A percentile compares a stretch with the other conserved stretches of the same genome.
These are phyloP conservation scores for Penicillium manginii DNA, from an alignment of 495 filamentous ascomycete genomes.

Conservation along the genomic window DNA sequence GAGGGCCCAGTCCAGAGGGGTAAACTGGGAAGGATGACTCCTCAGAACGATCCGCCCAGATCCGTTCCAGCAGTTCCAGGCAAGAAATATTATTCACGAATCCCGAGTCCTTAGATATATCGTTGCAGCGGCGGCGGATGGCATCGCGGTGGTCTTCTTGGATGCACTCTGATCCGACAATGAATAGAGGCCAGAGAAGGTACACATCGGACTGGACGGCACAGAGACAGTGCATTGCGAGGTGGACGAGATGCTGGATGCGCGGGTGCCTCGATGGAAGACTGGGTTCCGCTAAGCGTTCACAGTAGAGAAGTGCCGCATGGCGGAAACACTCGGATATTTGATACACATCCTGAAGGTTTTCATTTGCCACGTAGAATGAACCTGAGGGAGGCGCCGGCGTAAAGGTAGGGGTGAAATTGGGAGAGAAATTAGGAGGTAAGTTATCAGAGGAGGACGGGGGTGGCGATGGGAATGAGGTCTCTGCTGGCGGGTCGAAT, in stretches of 20 bases:
- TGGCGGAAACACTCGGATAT: slow-evolving; percentile 89
- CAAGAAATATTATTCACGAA: slow-evolving; percentile 92
- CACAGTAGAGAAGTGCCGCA: slow-evolving; percentile 85
- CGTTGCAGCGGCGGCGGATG: slow-evolving; percentile 77
- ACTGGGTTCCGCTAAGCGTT: slow-evolving; percentile 81
- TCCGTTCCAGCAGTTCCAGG: slow-evolving; percentile 80
- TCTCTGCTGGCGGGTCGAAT: slow-evolving; percentile 56
- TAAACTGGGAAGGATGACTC: slow-evolving; percentile 25
- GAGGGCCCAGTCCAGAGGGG: slow-evolving; percentile 20
- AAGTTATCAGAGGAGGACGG: slow-evolving; percentile 19
- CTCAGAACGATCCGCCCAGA: slow-evolving; percentile 66
- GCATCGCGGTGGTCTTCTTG: slow-evolving; percentile 76
- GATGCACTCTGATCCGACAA: slow-evolving; percentile 89
- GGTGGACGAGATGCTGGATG: slow-evolving; percentile 80
- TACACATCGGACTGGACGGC: slow-evolving; percentile 84
- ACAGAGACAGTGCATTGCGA: slow-evolving; percentile 79
- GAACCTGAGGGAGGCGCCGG: slow-evolving; percentile 34
- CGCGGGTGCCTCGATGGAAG: slow-evolving; percentile 74
- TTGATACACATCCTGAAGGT: slow-evolving; percentile 59
- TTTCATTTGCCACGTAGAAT: slow-evolving; percentile 39
- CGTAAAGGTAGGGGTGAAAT: slow-evolving; percentile 26
- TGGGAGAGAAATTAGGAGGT: slow-evolving; percentile 41
- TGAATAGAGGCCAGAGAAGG: slow-evolving; percentile 91
- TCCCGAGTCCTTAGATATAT: slow-evolving; percentile 84
- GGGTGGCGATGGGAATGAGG: slow-evolving; percentile 29